Percentiles rank a stretch among this genome's conserved stretches.
Conservation (phyloP, 169 alveolate genomes). For the Plasmodium inui region DNA sequence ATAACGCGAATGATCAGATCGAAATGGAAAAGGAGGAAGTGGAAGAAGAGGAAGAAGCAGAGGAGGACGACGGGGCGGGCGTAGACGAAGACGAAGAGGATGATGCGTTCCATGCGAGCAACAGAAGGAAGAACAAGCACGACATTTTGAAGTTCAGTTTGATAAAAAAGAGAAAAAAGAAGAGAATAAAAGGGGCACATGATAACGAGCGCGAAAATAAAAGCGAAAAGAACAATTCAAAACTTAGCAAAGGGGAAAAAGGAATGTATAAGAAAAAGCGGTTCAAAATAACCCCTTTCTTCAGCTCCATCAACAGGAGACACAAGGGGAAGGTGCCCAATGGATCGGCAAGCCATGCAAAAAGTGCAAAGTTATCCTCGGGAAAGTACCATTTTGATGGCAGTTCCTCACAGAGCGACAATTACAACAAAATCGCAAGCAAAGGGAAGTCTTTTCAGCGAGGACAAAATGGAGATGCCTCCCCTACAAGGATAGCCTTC, state of each 20-base stretch:
- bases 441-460: not conserved
- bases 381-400: not conserved
- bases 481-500: not conserved
- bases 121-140: not conserved
- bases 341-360: not conserved
- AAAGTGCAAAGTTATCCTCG: not conserved
- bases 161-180: slow-evolving; percentile 14
- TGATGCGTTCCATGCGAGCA: not conserved
- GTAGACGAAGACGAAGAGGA: not conserved
- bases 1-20: slow-evolving; percentile 9
- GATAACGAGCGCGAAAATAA: not conserved
- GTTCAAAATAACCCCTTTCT: not conserved
- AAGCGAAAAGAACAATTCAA: not conserved
- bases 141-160: slow-evolving; percentile 11
- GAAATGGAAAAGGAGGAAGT: not conserved
- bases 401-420: not conserved
- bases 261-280: not conserved
- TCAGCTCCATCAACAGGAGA: not conserved
- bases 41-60: not conserved
- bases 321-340: not conserved
- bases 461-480: not conserved
- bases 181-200: not conserved
- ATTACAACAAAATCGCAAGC: not conserved
- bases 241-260: not conserved
- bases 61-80: not conserved